Evolutionary conservation across 306 rosid genomes (phyloP).

Genomic region (Inga leiocalycina): DNA sequence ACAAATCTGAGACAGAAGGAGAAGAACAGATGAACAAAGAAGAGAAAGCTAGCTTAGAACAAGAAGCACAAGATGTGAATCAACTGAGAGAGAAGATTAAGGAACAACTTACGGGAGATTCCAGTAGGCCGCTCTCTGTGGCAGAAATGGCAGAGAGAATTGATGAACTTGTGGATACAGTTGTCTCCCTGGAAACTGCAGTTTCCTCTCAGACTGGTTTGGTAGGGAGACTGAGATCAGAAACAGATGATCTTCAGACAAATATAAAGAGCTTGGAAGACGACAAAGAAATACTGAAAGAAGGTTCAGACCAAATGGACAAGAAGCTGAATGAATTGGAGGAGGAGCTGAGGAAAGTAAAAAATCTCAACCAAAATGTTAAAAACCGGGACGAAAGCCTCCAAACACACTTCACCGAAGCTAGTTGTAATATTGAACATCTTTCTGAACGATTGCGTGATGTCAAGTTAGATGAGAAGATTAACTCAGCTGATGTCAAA

Average conservation of each 20-base stretch:
- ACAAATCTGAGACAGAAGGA: constrained; percentile 18
- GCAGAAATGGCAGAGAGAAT: constrained; percentile 75
- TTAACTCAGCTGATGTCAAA: constrained; percentile 33
- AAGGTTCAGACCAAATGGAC: constrained; percentile 52
- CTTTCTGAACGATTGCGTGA: constrained; percentile 54
- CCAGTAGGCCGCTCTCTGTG: constrained; percentile 50
- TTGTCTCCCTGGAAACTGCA: constrained; percentile 63
- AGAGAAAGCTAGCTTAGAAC: constrained; percentile 33
- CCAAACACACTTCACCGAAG: constrained; percentile 54
- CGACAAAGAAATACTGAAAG: constrained; percentile 61
- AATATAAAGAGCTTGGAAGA: constrained; percentile 61
- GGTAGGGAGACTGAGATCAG: constrained; percentile 61
- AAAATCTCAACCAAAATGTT: constrained; percentile 46
- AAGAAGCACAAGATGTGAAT: constrained; percentile 37
- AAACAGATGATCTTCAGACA: constrained; percentile 64
- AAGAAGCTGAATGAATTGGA: constrained; percentile 65
- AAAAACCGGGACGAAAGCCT: constrained; percentile 45
- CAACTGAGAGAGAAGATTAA: constrained; percentile 32
- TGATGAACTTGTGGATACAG: constrained; percentile 74
- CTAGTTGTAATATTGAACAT: constrained; percentile 57
- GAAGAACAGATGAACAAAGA: constrained; percentile 35
- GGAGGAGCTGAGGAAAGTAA: constrained; percentile 57
- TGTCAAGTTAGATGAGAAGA: constrained; percentile 57
- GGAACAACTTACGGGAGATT: constrained; percentile 48
- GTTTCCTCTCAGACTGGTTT: constrained; percentile 67